A percentile compares a stretch with the other conserved stretches of the same genome.
These are phyloP conservation scores for Neoascochyta sp. DNA, from an alignment of 2,329 filamentous ascomycete species.

Conservation along the genomic window DNA sequence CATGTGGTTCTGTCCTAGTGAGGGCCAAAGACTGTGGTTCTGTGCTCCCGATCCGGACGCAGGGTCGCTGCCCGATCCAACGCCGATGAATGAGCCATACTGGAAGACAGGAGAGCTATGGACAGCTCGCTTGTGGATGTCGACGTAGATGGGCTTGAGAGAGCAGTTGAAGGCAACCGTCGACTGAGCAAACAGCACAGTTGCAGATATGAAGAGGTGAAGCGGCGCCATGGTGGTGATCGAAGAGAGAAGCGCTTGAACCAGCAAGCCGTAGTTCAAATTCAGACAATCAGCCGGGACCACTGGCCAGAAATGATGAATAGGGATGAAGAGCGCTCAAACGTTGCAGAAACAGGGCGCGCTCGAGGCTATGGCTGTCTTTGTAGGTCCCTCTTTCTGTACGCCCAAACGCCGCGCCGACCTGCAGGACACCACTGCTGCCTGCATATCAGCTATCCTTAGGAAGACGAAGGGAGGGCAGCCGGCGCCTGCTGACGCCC, in stretches of 20 bases:
- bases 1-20: slow-evolving; percentile 42
- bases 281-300: slow-evolving; percentile 1
- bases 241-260: slow-evolving; percentile 21
- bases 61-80: slow-evolving; percentile 28
- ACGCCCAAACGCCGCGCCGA: slow-evolving; percentile 24
- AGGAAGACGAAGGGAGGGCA: slow-evolving; percentile 18
- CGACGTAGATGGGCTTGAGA: slow-evolving; percentile 42
- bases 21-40: slow-evolving; percentile 46
- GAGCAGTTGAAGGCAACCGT: slow-evolving; percentile 40
- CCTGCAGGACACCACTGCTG: slow-evolving; percentile 9
- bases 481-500: slow-evolving; percentile 34
- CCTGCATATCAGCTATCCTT: slow-evolving; percentile 26
- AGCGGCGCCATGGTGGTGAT: slow-evolving; percentile 28
- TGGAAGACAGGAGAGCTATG: slow-evolving; percentile 39
- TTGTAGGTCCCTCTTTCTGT: slow-evolving; percentile 28
- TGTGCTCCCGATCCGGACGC: slow-evolving; percentile 36
- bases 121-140: slow-evolving; percentile 45
- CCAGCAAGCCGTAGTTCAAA: slow-evolving; percentile 23
- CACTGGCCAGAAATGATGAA: slow-evolving; percentile 12
- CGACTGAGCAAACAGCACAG: slow-evolving; percentile 37
- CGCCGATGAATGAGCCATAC: slow-evolving; percentile 46
- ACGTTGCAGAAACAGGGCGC: slow-evolving; percentile 14
- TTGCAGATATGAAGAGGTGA: slow-evolving; percentile 23
- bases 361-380: slow-evolving; percentile 26
- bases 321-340: slow-evolving; percentile 19